Conservation (phyloP, 1,139 yeast genomes). For the Diutina scorzettiae region DNA sequence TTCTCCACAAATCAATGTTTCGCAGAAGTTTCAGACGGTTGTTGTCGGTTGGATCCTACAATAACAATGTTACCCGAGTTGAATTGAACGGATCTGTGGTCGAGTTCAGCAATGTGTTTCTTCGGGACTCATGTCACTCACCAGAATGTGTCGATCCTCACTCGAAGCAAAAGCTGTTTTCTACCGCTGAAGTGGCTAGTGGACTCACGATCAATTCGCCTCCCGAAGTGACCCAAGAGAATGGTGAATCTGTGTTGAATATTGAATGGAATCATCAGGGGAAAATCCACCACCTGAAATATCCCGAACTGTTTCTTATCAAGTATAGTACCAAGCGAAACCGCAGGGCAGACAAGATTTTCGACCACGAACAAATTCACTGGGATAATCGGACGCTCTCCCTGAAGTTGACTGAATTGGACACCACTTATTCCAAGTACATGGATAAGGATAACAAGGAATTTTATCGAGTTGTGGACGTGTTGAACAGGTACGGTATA, state of each 20-base stretch:
- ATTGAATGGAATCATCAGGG: constrained; percentile 43
- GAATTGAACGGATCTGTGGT: not conserved
- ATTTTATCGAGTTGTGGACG: constrained; percentile 29
- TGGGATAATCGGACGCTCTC: constrained; percentile 25
- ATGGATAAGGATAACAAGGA: constrained; percentile 17
- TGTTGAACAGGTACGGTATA: constrained; percentile 48
- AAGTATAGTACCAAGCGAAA: constrained; percentile 26
- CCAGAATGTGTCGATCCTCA: constrained; percentile 39
- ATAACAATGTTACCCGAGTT: not conserved
- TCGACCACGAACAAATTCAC: constrained; percentile 22
- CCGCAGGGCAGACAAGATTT: constrained; percentile 21
- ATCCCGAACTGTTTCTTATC: constrained; percentile 35
- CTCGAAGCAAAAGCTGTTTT: constrained; percentile 54
- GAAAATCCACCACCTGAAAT: constrained; percentile 22
- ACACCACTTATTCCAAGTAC: constrained; percentile 31
- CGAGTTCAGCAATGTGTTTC: constrained; percentile 38
- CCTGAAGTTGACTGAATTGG: constrained; percentile 14
- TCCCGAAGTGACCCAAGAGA: constrained; percentile 18
- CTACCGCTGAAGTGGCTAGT: constrained; percentile 39
- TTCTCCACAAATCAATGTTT: not conserved
- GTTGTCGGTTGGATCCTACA: not conserved
- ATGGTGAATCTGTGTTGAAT: constrained; percentile 21
- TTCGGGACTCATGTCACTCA: constrained; percentile 53
- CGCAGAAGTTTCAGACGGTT: not conserved
- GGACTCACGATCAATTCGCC: constrained; percentile 15